Percentiles rank a stretch among this genome's conserved stretches.
Conservation (phyloP, 139 green algal genomes). For the Parachlorella kessleri region DNA sequence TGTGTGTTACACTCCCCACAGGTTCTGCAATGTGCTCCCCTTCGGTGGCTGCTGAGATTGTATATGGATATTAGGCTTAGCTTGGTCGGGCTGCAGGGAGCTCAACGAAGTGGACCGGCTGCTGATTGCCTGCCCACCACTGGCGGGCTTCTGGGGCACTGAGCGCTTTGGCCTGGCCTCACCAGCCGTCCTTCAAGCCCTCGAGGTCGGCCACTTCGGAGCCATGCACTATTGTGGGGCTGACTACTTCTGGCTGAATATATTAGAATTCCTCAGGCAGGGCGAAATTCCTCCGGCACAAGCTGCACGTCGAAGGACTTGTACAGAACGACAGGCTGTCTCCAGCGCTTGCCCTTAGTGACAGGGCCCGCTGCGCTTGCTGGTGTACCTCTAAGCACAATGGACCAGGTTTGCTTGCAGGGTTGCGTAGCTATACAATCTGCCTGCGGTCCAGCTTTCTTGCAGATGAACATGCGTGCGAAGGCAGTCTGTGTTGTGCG, state of each 20-base stretch:
- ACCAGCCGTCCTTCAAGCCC: conserved; percentile 54
- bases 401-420: neutral
- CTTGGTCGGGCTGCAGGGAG: neutral
- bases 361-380: neutral
- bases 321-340: neutral
- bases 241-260: too few relatives aligned
- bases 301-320: neutral
- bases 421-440: neutral
- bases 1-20: too few relatives aligned
- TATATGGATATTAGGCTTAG: too few relatives aligned
- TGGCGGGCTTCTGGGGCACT: conserved; percentile 56
- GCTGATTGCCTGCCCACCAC: conserved; percentile 36
- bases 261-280: too few relatives aligned
- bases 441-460: neutral
- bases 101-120: conserved; percentile 33
- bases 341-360: neutral
- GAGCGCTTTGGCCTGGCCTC: conserved; percentile 68
- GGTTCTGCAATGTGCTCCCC: too few relatives aligned
- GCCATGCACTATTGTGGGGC: too few relatives aligned
- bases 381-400: neutral
- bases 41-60: too few relatives aligned
- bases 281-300: too few relatives aligned
- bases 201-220: conserved; percentile 39
- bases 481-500: too few relatives aligned
- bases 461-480: neutral